These are phyloP conservation scores for Sclerotinia spermophila DNA, from an alignment of 2,329 filamentous ascomycete species.

Conservation along the genomic window DNA sequence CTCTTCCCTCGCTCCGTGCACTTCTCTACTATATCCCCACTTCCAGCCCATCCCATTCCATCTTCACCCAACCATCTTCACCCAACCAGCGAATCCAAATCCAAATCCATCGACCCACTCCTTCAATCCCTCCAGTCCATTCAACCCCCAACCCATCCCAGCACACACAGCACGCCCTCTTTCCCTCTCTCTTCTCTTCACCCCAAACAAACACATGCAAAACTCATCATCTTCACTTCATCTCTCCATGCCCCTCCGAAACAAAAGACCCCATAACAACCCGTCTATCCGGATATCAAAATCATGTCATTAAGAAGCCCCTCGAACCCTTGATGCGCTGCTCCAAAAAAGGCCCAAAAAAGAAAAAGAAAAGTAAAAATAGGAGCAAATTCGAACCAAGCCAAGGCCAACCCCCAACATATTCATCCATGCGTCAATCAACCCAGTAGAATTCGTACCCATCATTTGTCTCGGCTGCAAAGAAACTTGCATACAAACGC, in stretches of 20 bases:
- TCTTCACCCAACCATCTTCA: neutral
- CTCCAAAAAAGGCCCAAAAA: neutral
- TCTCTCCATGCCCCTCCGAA: neutral
- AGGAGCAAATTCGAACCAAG: neutral
- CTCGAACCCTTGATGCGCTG: neutral
- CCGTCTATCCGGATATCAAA: conserved; percentile 15
- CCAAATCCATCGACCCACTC: neutral
- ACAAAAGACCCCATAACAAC: neutral
- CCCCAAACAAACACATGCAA: neutral
- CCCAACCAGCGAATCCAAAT: neutral
- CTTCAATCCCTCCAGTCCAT: neutral
- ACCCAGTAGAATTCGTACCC: neutral
- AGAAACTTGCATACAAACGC: neutral
- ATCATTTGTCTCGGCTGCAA: neutral
- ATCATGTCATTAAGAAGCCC: conserved; percentile 9
- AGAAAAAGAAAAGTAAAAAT: neutral
- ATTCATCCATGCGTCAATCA: neutral
- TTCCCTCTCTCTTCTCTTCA: neutral
- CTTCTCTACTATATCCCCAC: neutral
- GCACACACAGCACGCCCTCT: neutral
- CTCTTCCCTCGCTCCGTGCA: neutral
- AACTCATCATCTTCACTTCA: no score
- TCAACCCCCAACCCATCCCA: neutral
- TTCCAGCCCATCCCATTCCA: neutral
- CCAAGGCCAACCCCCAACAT: neutral